A percentile compares a stretch with the other conserved stretches of the same genome.
Conservation (phyloP, 192 early-diverging fungal genomes). For the Coemansia sp. region DNA sequence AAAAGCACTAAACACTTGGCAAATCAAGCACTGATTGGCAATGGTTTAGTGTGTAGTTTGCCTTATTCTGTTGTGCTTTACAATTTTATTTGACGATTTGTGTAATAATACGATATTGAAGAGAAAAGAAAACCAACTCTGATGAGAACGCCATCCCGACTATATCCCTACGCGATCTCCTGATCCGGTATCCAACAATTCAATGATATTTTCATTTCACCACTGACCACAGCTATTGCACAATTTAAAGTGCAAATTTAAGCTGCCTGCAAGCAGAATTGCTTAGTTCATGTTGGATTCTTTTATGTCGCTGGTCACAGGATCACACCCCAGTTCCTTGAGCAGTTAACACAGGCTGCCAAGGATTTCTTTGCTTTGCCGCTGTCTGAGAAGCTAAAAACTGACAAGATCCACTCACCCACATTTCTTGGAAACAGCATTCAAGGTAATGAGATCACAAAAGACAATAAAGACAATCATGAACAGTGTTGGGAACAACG, state of each 20-base stretch:
- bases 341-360: slow-evolving; percentile 11
- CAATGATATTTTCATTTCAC: background rate
- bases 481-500: too few relatives aligned
- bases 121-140: too few relatives aligned
- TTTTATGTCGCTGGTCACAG: slow-evolving; percentile 61
- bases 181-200: too few relatives aligned
- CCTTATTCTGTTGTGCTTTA: too few relatives aligned
- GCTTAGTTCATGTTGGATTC: slow-evolving; percentile 58
- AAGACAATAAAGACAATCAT: slow-evolving; percentile 45
- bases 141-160: too few relatives aligned
- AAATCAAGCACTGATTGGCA: too few relatives aligned
- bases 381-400: slow-evolving; percentile 57
- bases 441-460: slow-evolving; percentile 57
- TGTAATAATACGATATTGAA: too few relatives aligned
- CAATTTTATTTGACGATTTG: too few relatives aligned
- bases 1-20: too few relatives aligned
- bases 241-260: background rate
- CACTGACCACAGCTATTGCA: background rate
- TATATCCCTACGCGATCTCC: too few relatives aligned
- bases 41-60: too few relatives aligned
- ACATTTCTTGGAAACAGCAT: slow-evolving; percentile 62
- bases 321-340: slow-evolving; percentile 39
- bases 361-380: slow-evolving; percentile 58
- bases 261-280: slow-evolving; percentile 16
- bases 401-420: slow-evolving; percentile 57